Evolutionary conservation across 768 basidiomycete species (phyloP).

Genomic region (Leccinum uliginosum): DNA sequence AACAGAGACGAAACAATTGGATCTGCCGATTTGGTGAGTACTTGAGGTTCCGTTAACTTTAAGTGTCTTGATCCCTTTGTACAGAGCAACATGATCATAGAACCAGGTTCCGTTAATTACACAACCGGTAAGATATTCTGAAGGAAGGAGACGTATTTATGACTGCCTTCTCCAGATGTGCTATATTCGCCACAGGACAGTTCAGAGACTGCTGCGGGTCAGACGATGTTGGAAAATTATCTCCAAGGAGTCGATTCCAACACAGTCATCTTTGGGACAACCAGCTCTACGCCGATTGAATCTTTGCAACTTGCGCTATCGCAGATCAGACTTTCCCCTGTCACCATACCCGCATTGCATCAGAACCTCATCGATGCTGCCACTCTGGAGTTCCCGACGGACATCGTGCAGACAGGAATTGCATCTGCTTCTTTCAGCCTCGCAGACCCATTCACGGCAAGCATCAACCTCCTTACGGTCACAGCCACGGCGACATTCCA

Average conservation of each 20-base stretch:
- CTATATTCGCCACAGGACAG: slow-evolving; percentile 55
- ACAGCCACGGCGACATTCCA: slow-evolving; percentile 52
- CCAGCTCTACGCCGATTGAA: slow-evolving; percentile 51
- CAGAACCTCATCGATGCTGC: slow-evolving; percentile 56
- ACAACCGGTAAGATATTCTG: slow-evolving; percentile 40
- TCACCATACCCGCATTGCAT: slow-evolving; percentile 60
- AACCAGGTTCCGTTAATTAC: slow-evolving; percentile 55
- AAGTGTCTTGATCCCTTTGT: slow-evolving; percentile 3
- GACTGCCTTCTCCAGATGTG: slow-evolving; percentile 39
- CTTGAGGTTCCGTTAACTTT: not conserved
- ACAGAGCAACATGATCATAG: slow-evolving; percentile 51
- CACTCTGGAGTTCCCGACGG: slow-evolving; percentile 53
- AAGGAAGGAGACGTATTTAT: not conserved
- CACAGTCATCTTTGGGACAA: slow-evolving; percentile 53
- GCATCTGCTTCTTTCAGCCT: slow-evolving; percentile 56
- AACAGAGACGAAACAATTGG: slow-evolving; percentile 51
- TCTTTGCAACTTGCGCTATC: slow-evolving; percentile 61
- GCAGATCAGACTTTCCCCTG: slow-evolving; percentile 54
- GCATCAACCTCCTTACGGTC: slow-evolving; percentile 58
- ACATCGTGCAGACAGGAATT: slow-evolving; percentile 58
- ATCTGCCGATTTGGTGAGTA: slow-evolving; percentile 49
- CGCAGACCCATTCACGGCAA: slow-evolving; percentile 68
- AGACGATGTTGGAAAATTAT: slow-evolving; percentile 57
- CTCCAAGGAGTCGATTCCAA: slow-evolving; percentile 57
- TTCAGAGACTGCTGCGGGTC: slow-evolving; percentile 48